Evolutionary conservation across 345 rosid genomes (phyloP), one percentile per base, ranked within the genome.

Genomic region (Corchorus olitorius): DNA sequence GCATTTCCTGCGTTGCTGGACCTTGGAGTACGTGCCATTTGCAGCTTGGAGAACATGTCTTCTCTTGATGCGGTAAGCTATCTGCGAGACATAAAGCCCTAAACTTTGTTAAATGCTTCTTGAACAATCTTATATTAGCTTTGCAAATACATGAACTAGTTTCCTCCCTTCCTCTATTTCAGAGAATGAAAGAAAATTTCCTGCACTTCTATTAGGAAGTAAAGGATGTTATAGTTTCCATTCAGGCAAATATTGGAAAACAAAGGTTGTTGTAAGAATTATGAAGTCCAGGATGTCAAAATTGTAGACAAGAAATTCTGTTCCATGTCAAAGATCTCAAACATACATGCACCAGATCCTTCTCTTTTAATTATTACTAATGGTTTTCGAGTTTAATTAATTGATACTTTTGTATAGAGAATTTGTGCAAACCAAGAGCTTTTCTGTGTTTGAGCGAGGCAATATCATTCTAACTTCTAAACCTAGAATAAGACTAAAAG

Each of bases 1-100:
- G 97, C 94, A 16, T 93, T 91, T 76, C 94, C 99, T 61, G 46
- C 83, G 74, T 78, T 96, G 63, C 81, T 96, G 81, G 87, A 88
- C 27, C 90, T 85, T n/a, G 98, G 97, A 71, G 94, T 80, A 15
- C 86, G 88, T 5, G 81, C 94, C 1, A 84, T 96, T 50, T 96
- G 97, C 81, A 89, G 97, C 85, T 88, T 93, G 79, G 99, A 96
- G 79, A 87, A 89, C 48, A 84, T 88, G 92, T 85, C 75, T 83
- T 78, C 99, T 67, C 87, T 93, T 54, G 98, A 92, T 80, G 79
- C 78, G 75, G 99, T 96, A 83, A 87, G 93, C 77, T 80, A 12
- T 43, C 71, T 46, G 33, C 67, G 45, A 11, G 78, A 41, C 61
- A 0, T 6, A 19, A 71, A 54, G 59, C 52, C 58, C 43, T 27